phyloP scores from a whole-genome alignment of 441 rosid genomes.

The Jatropha multifida region DNA sequence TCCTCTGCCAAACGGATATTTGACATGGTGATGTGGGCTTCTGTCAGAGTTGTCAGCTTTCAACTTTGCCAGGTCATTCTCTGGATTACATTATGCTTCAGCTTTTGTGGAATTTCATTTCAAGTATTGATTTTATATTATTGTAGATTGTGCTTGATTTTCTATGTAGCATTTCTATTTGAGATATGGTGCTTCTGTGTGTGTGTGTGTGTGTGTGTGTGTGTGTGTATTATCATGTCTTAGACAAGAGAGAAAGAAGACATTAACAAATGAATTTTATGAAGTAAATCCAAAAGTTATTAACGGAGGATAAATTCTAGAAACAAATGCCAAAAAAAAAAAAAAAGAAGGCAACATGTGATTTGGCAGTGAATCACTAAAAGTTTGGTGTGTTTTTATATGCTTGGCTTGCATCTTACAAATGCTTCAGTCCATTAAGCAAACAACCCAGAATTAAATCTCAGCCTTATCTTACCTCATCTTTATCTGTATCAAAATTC shows the following conservation, averaged over 20 bases:
- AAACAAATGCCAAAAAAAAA: constrained; percentile 30
- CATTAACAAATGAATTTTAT: not conserved
- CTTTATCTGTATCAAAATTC: not conserved
- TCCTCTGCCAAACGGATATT: constrained; percentile 31
- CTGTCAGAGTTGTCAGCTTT: constrained; percentile 34
- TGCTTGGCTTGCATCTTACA: constrained; percentile 35
- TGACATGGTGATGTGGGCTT: constrained; percentile 7
- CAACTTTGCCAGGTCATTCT: constrained; percentile 22
- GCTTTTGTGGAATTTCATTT: not conserved
- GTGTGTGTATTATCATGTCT: too few relatives aligned
- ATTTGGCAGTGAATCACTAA: constrained; percentile 18
- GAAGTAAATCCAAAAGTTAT: constrained; percentile 12
- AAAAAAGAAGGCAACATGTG: constrained; percentile 13
- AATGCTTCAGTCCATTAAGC: constrained; percentile 25
- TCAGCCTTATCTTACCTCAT: constrained; percentile 25
- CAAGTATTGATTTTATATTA: not conserved
- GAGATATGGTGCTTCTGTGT: too few relatives aligned
- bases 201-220: too few relatives aligned
- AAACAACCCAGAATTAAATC: constrained; percentile 23
- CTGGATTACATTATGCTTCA: not conserved
- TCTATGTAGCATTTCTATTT: not conserved
- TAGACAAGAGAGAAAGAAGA: constrained; percentile 5
- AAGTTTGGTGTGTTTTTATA: constrained; percentile 28
- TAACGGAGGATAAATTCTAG: not conserved
- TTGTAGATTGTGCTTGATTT: not conserved